These are phyloP conservation scores for Aspergillus cejpii DNA, from an alignment of 2,329 filamentous ascomycete genomes.

Conservation along the genomic window DNA sequence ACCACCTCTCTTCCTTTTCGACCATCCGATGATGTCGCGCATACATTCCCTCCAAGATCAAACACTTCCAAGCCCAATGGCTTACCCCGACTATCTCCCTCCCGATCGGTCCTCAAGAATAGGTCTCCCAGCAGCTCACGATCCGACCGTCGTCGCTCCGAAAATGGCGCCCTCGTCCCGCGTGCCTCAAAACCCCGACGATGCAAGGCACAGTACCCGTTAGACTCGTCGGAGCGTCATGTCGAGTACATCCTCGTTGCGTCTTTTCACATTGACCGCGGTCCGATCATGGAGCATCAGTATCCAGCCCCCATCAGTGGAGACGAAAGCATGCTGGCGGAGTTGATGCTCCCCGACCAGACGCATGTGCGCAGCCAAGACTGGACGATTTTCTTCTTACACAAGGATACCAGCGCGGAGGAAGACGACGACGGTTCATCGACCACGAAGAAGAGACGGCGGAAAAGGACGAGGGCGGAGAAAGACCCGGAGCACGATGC, in stretches of 20 bases:
- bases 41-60: conserved; percentile 46
- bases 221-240: conserved; percentile 75
- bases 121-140: conserved; percentile 45
- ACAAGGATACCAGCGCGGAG: conserved; percentile 82
- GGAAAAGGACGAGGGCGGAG: conserved; percentile 41
- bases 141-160: conserved; percentile 35
- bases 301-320: conserved; percentile 92
- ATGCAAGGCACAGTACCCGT: conserved; percentile 67
- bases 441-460: conserved; percentile 37
- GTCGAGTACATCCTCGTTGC: conserved; percentile 98
- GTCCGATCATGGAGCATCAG: conserved; percentile 97
- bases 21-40: conserved; percentile 35
- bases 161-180: conserved; percentile 27
- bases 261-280: conserved; percentile 92
- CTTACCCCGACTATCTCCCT: conserved; percentile 54
- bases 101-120: conserved; percentile 49
- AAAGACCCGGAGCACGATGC: conserved; percentile 46
- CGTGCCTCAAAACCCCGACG: conserved; percentile 44
- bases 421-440: conserved; percentile 67
- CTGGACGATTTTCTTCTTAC: conserved; percentile 98
- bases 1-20: conserved; percentile 35
- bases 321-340: conserved; percentile 95
- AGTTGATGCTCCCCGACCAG: conserved; percentile 97
- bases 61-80: conserved; percentile 43
- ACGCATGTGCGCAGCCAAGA: conserved; percentile 91